Evolutionary conservation across 306 rosid species (phyloP).

Genomic region (Quercus gilva): DNA sequence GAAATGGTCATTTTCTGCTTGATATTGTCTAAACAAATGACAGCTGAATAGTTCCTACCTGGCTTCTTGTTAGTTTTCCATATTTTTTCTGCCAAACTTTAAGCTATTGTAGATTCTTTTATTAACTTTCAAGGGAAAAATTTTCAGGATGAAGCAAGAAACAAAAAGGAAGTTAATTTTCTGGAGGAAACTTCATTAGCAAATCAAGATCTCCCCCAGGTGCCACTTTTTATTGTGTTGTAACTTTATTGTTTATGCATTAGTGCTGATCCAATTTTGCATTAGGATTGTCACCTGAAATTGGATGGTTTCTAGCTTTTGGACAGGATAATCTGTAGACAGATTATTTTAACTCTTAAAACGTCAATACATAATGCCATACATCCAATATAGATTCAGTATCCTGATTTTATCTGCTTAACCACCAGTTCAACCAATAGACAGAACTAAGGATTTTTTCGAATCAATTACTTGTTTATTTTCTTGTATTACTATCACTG

Average conservation of each 20-base stretch:
- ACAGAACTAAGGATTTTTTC: neutral
- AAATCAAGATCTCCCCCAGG: slow-evolving; percentile 70
- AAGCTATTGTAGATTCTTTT: slow-evolving; percentile 9
- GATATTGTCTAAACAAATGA: neutral
- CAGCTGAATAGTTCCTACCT: neutral
- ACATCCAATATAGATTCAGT: neutral
- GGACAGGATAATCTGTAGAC: neutral
- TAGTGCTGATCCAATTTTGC: neutral
- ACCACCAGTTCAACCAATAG: neutral
- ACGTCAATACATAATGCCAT: neutral
- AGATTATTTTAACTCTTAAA: neutral
- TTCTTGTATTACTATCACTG: neutral
- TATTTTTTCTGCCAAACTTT: slow-evolving; percentile 6
- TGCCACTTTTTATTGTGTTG: slow-evolving; percentile 15
- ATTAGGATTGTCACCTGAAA: neutral
- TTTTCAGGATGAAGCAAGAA: slow-evolving; percentile 48
- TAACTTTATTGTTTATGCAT: slow-evolving; percentile 14
- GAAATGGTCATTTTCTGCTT: slow-evolving; percentile 11
- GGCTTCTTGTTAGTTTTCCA: slow-evolving; percentile 3
- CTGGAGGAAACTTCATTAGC: slow-evolving; percentile 35
- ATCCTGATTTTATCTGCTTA: neutral
- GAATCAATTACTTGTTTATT: neutral
- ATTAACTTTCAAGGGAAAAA: slow-evolving; percentile 18
- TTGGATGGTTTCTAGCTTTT: neutral
- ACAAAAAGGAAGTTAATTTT: slow-evolving; percentile 32